These are phyloP conservation scores for Beta lomatogona DNA, from an alignment of 179 eudicot genomes.

Conservation along the genomic window DNA sequence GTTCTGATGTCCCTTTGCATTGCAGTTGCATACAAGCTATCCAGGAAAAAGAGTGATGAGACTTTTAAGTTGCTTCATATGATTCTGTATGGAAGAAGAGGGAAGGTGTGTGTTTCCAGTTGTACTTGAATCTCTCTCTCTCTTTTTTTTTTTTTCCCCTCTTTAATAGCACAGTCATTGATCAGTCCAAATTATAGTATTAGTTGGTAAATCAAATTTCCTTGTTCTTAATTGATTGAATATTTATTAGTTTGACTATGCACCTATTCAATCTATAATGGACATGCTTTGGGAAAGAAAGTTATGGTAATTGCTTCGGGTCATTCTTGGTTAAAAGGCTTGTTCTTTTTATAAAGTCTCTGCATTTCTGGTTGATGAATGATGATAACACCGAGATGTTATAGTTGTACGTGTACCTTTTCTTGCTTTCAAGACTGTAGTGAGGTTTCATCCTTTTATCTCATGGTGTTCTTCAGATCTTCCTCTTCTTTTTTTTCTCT, in stretches of 20 bases:
- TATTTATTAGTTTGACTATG: no score
- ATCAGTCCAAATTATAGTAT: neutral
- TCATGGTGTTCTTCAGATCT: no score
- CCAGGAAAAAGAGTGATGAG: slow-evolving; percentile 73
- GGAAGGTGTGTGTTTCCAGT: slow-evolving; percentile 58
- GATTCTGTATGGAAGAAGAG: slow-evolving; percentile 79
- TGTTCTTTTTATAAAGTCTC: no score
- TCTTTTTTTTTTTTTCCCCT: neutral
- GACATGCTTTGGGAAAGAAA: neutral
- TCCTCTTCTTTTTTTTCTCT: no score
- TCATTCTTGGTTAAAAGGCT: neutral
- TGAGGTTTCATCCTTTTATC: no score
- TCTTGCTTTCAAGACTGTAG: no score
- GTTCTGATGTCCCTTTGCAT: slow-evolving; percentile 23
- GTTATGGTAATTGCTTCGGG: neutral
- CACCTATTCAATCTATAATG: neutral
- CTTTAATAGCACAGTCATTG: neutral
- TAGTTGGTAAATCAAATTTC: neutral
- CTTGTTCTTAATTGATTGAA: neutral
- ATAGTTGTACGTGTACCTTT: no score
- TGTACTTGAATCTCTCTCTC: neutral
- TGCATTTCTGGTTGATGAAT: no score
- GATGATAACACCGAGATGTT: no score
- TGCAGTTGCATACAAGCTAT: slow-evolving; percentile 90
- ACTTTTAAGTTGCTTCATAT: slow-evolving; percentile 71